Evolutionary conservation across 2,329 filamentous ascomycete genomes (phyloP), one percentile per base, ranked within the genome.

Genomic region (Capronia americana): DNA sequence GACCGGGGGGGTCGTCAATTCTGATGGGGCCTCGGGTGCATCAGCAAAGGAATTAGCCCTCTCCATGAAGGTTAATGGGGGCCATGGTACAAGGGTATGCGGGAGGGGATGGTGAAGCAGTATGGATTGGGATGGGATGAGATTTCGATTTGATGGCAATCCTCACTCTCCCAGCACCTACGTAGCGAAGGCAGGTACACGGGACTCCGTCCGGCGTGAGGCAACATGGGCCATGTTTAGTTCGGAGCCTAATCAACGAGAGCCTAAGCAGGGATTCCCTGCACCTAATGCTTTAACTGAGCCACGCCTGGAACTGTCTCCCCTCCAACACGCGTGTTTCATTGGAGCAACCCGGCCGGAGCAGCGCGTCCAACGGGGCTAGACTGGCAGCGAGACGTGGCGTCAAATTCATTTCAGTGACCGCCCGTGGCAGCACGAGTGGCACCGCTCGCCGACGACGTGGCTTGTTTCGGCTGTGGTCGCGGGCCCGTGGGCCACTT

Each of bases 31-130:
- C 46, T 61, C 50, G 60, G 59, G 50, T 44, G 62, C 62, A 59
- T 41, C 62, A 64, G 62, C 44, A 46, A 50, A 41, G 41, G 54
- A 57, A 51, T 63, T 57, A 32, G 48, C 50, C 23, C 48, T 41
- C n/a, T n/a, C 32, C 61, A 58, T 64, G 57, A 26, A 55, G 62
- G 61, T 67, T 66, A 26, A 51, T 50, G 67, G 64, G 64, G 64
- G 63, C 44, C 51, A 61, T 44, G 62, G 64, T 41, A 26, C 58
- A 57, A 48, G 48, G 57, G 51, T 58, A 41, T 34, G 24, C 17
- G 30, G 30, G 26, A 23, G 26, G 57, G 44, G 60, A 62, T 51
- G 67, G 61, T 67, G 57, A 54, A 66, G 63, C 58, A 62, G 46
- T 32, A 24, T 41, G 32, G 20, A 44, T 44, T 30, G 63, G 61